Base-by-base conservation (phyloP, 2,329 filamentous ascomycete genomes). In the Venturia aucupariae region DNA sequence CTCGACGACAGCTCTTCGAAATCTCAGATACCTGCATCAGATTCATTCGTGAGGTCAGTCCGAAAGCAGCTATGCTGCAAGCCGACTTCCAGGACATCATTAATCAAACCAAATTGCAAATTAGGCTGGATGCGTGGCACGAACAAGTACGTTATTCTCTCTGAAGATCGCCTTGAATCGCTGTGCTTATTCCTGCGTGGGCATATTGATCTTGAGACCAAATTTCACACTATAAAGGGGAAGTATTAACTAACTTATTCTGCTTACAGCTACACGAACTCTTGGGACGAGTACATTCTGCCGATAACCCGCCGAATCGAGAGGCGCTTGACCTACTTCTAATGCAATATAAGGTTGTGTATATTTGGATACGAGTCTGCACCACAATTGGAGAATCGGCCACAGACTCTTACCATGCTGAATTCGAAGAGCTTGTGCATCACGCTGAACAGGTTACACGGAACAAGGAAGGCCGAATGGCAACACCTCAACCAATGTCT, bases 401-500 rank as follows among this genome's bases (percentile, higher is more conserved):
- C 22, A 41, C 27, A 38, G 63, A 65, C 59, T 24, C 22, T 30
- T 60, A 51, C 44, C 22, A 24, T 10, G 15, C 35, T 22, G 55
- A 48, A 19, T 65, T 65, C 19, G 39, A 46, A 39, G 59, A 61
- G 19, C 19, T 65, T 17, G 27, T 65, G 15, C 39, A 54, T 35
- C 24, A 44, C 42, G 57, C 42, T 2, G 32, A 55, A 35, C 22
- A 61, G 35, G 19, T 64, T 3, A n/a, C 32, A 5, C 15, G 35
- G 11, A 48, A 41, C 15, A 2, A 11, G 22, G 10, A 3, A 2
- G 44, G 22, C 8, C 15, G 19, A 30, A 41, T n/a, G 19, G 17
- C 60, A 44, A 51, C 8, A 24, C 30, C 61, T 17, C 30, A 27
- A 63, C 19, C n/a, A 15, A 11, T 65, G 30, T 61, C 63, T 7